Evolutionary conservation across 176 grass and related monocot species (phyloP), one percentile per base, ranked within the genome.

Genomic region (Juncus effusus): DNA sequence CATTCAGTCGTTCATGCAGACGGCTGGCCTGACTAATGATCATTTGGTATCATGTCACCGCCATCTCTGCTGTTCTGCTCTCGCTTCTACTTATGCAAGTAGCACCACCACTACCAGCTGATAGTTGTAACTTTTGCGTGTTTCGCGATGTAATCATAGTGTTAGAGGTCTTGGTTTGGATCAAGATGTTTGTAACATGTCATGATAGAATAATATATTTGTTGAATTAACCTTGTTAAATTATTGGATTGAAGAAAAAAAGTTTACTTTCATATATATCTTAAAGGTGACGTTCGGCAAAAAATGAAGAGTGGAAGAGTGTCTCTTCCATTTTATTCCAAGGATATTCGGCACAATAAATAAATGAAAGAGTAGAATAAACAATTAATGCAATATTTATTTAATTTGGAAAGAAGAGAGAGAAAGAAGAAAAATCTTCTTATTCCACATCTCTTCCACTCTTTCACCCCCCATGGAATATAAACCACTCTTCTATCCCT

Each of bases 1-100:
- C 80, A 73, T 97, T 60, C 85, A 97, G 56, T 92, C 88, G 7
- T 89, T 97, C 83, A 97, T 97, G 94, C 85, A 97, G 60, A 88
- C 94, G 12, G 94, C 77, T 64, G 94, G 93, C 0, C 85, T 97
- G 62, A 97, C 94, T 51, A 97, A 97, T 60, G 94, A 97, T 69
- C 94, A 97, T 74, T 85, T 97, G 77, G 55, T 92, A 72, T 92
- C 94, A 16, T 97, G 94, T 85, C 94, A 83, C 57, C 85, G 94
- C 82, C 94, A 92, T 77, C 77, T 72, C 67, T 6, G 65, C 71
- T 89, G 85, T 80, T 83, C 58, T 42, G 47, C 49, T 54, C 10
- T 71, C 2, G 19, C 19, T 28, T 45, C 10, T 36, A 8, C 40
- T 14, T 19, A 19, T 47, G 9, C 64, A 6, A 56, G 3, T 12